Conservation (phyloP, 73 alveolate genomes). For the Paramecium primaurelia region DNA sequence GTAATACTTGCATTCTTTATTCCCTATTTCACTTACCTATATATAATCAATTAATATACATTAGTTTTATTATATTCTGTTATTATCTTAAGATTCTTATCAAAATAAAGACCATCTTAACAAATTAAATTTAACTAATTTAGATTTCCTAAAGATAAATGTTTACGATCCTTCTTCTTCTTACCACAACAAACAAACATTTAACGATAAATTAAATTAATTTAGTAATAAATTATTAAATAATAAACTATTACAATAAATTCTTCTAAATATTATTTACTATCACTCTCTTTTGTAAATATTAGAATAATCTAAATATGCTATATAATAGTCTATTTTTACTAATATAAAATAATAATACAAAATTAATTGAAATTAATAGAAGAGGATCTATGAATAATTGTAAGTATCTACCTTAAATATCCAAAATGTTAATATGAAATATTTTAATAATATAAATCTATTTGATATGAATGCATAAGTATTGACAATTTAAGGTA, state of each 20-base stretch:
- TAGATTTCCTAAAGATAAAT: neutral
- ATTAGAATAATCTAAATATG: too few species aligned
- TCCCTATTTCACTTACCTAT: neutral
- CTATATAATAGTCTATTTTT: too few species aligned
- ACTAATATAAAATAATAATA: too few species aligned
- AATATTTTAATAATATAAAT: too few species aligned
- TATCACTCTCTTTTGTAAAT: too few species aligned
- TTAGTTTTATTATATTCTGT: constrained; percentile 25
- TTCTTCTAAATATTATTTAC: neutral
- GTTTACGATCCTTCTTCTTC: constrained; percentile 13
- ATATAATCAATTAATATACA: neutral
- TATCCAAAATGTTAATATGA: too few species aligned
- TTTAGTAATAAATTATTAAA: neutral
- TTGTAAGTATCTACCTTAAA: too few species aligned
- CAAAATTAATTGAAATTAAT: too few species aligned
- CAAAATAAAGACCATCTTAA: constrained; percentile 26
- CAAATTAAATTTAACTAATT: constrained; percentile 15
- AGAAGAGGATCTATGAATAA: too few species aligned
- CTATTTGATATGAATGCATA: too few species aligned
- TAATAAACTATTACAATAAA: neutral
- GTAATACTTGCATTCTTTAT: neutral
- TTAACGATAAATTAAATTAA: neutral
- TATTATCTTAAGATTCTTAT: constrained; percentile 17
- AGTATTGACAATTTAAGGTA: too few species aligned
- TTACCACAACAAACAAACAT: constrained; percentile 23